Base-by-base conservation (phyloP, 495 filamentous ascomycete species). In the Jackrogersella minutella region DNA sequence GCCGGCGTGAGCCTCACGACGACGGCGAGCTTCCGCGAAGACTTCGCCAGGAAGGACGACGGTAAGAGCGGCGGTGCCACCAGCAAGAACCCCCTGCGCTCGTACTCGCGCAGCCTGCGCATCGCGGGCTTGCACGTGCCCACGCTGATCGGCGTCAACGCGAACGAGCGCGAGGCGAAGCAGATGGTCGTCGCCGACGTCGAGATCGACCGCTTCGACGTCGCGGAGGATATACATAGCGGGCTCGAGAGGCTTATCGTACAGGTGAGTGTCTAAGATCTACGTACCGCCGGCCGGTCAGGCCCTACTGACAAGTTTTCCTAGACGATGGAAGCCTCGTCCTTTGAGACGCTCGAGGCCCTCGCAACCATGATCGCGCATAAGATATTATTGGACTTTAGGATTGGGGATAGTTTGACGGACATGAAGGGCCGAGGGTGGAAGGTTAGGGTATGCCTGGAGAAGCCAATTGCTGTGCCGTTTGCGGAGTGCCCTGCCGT, bases 271-370 rank as follows among this genome's bases (percentile, higher is more conserved):
- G 26, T n/a, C n/a, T n/a, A n/a, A n/a, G n/a, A n/a, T n/a, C 14
- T 36, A 2, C 0, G 3, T 5, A n/a, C 6, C 2, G 28, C 17
- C 10, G 9, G n/a, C n/a, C n/a, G n/a, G n/a, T n/a, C n/a, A n/a
- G 19, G 11, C 3, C 22, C 14, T 10, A 55, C 63, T 76, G 68
- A 73, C 28, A 24, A 39, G 8, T 37, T 24, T 17, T 7, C 7
- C 19, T 53, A 88, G 85, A 71, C 78, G 2, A 79, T 88, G 46
- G 83, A 85, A 50, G 68, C 79, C 3, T 87, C 86, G 0, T 81
- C 80, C 0, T 89, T 87, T 64, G 81, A 87, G 73, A 90, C 88
- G 0, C 81, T 90, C 9, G 88, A 90, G 71, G 79, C 86, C 0
- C 76, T 90, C 3, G 82, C 81, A 0, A 74, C 79, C 0, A 76